phyloP scores from a whole-genome alignment of 2,329 filamentous ascomycete species.

The Ceratocystiopsis sp. region DNA sequence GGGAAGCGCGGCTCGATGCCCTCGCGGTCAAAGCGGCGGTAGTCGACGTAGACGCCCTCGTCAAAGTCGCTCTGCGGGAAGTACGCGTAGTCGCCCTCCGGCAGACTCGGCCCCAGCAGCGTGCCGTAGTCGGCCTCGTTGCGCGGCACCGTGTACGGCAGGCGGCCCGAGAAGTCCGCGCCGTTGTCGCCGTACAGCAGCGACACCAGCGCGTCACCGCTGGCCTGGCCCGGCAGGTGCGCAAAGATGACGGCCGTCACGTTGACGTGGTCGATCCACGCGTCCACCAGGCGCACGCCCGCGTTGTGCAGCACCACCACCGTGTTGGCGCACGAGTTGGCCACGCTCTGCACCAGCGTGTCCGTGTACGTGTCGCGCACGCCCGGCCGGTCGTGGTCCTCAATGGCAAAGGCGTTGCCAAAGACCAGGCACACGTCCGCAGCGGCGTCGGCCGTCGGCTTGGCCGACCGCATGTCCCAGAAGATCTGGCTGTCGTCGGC shows the following conservation, averaged over 20 bases:
- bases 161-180: constrained; percentile 36
- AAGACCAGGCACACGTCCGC: constrained; percentile 52
- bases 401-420: constrained; percentile 50
- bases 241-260: constrained; percentile 46
- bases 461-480: constrained; percentile 35
- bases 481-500: constrained; percentile 39
- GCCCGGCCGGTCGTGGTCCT: constrained; percentile 46
- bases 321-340: constrained; percentile 40
- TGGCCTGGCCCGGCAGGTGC: constrained; percentile 46
- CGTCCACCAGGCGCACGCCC: constrained; percentile 40
- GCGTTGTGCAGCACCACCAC: constrained; percentile 50
- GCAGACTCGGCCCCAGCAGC: constrained; percentile 19
- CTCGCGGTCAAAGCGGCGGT: constrained; percentile 42
- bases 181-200: constrained; percentile 35
- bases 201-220: constrained; percentile 34
- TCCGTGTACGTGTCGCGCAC: constrained; percentile 51
- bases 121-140: constrained; percentile 36
- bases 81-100: constrained; percentile 21
- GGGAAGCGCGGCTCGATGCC: constrained; percentile 42
- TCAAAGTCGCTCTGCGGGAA: constrained; percentile 20
- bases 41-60: constrained; percentile 47
- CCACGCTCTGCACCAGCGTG: constrained; percentile 36
- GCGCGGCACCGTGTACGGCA: constrained; percentile 43
- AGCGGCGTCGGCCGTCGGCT: constrained; percentile 29
- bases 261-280: constrained; percentile 44